Conservation (phyloP, 768 basidiomycete genomes). For the Cystoderma amianthinum region DNA sequence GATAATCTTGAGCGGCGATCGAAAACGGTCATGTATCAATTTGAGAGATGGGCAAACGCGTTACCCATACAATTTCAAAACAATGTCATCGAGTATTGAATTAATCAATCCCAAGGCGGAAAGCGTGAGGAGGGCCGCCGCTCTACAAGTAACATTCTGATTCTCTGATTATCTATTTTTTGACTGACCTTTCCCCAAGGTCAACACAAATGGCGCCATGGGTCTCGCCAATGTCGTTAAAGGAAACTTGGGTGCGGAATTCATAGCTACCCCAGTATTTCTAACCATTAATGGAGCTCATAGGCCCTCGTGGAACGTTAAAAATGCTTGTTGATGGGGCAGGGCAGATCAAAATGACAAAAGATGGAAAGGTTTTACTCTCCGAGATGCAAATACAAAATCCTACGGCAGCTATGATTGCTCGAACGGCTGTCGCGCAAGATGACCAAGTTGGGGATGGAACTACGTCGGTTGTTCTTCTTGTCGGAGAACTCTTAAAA, state of each 20-base stretch:
- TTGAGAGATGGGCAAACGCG: background rate
- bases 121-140: constrained; percentile 84
- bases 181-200: constrained; percentile 36
- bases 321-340: constrained; percentile 99
- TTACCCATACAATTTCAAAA: background rate
- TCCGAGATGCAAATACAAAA: constrained; percentile 99
- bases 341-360: constrained; percentile 99
- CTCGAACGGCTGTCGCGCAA: constrained; percentile 95
- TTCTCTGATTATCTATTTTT: background rate
- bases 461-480: constrained; percentile 92
- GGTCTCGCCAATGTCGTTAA: constrained; percentile 97
- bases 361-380: constrained; percentile 96
- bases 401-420: constrained; percentile 98
- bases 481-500: constrained; percentile 93
- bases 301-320: constrained; percentile 93
- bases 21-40: background rate
- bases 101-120: constrained; percentile 97
- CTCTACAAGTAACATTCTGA: constrained; percentile 66
- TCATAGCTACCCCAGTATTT: background rate
- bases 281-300: background rate
- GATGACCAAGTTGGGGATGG: constrained; percentile 99
- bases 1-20: background rate
- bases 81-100: constrained; percentile 80
- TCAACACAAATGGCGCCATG: constrained; percentile 91
- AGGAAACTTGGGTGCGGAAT: constrained; percentile 79